A percentile compares a stretch with the other conserved stretches of the same genome.
Conservation (phyloP, 2,329 filamentous ascomycete species). For the Colletotrichum shisoi region DNA sequence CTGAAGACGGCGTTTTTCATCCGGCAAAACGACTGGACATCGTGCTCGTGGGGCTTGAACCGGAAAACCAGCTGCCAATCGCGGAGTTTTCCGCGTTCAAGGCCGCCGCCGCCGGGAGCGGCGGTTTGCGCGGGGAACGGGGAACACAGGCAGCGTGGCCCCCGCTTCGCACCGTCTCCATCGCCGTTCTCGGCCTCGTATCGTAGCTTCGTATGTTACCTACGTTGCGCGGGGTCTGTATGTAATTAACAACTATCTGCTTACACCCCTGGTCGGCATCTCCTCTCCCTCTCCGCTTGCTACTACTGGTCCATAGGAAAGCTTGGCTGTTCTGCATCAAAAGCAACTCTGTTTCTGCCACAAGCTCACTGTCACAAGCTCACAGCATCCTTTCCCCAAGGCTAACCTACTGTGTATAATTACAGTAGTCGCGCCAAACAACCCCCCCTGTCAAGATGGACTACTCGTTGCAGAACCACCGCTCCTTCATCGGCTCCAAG, state of each 20-base stretch:
- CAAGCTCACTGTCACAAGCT: too few relatives aligned
- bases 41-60: not conserved
- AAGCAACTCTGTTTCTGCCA: not conserved
- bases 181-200: conserved; percentile 19
- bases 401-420: not conserved
- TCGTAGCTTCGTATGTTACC: not conserved
- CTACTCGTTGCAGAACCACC: conserved; percentile 45
- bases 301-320: not conserved
- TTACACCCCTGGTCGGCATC: not conserved
- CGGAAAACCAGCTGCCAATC: conserved; percentile 19
- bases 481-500: conserved; percentile 49
- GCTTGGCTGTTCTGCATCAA: not conserved
- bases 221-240: too few relatives aligned
- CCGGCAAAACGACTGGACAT: not conserved
- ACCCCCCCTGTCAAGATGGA: conserved; percentile 42
- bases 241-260: too few relatives aligned
- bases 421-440: not conserved
- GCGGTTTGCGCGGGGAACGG: not conserved
- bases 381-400: not conserved
- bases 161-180: not conserved
- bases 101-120: conserved; percentile 22
- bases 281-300: not conserved
- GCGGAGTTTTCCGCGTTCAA: conserved; percentile 7
- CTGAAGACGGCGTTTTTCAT: not conserved
- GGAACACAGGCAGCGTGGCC: not conserved